Percentiles rank a stretch among this genome's conserved stretches.
phyloP scores from a whole-genome alignment of 495 filamentous ascomycete species.

The Xanthoparmelia taractica region DNA sequence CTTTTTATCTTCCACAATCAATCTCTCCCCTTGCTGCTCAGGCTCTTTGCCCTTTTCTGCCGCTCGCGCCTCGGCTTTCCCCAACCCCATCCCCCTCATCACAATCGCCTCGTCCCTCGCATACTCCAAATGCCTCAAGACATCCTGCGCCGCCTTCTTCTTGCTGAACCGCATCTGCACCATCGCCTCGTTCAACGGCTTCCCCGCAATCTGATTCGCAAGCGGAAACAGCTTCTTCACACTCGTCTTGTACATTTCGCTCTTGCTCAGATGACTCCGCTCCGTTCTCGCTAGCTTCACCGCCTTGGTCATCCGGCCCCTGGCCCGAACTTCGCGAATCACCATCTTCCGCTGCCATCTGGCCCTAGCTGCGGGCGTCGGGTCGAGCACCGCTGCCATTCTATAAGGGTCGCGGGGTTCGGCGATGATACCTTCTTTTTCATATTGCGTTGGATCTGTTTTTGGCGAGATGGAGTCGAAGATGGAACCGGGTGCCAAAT shows the following conservation, averaged over 20 bases:
- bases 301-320: conserved; percentile 56
- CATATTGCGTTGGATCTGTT: background rate
- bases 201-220: conserved; percentile 80
- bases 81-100: conserved; percentile 77
- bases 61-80: conserved; percentile 29
- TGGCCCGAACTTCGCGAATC: conserved; percentile 56
- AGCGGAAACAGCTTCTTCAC: conserved; percentile 82
- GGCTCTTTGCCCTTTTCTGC: conserved; percentile 38
- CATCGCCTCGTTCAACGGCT: conserved; percentile 86
- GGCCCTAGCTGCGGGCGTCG: conserved; percentile 53
- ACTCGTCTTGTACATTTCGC: conserved; percentile 64
- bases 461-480: conserved; percentile 47
- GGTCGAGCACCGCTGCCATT: conserved; percentile 55
- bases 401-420: conserved; percentile 43
- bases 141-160: conserved; percentile 84
- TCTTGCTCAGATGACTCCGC: conserved; percentile 55
- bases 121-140: conserved; percentile 64
- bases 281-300: conserved; percentile 66
- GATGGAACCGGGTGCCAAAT: conserved; percentile 47
- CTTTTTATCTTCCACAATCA: conserved; percentile 39
- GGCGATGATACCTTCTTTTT: conserved; percentile 22
- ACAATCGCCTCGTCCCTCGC: conserved; percentile 73
- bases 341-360: conserved; percentile 81
- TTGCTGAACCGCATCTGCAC: conserved; percentile 90
- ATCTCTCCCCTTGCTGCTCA: conserved; percentile 35